Evolutionary conservation across 2,329 filamentous ascomycete species (phyloP), one percentile per base, ranked within the genome.

Genomic region (Paracoccidioides brasiliensis): DNA sequence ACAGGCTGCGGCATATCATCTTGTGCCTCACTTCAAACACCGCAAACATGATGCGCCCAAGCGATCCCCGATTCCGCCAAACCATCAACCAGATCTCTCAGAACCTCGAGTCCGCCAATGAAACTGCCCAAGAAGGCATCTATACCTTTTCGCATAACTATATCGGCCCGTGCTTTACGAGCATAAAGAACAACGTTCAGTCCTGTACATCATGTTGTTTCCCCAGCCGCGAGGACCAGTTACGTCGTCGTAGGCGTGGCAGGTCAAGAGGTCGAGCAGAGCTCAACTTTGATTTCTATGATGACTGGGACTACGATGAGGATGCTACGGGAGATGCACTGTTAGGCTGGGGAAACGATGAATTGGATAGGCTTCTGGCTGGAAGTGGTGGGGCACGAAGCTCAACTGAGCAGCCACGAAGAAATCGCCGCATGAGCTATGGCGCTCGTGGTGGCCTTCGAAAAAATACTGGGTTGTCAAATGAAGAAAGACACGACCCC

Each of bases 251-350:
- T 58, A 83, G 89, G 64, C 80, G 85, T 40, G 72, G 71, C 15
- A 72, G 77, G 28, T 71, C 73, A 55, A 69, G 75, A 58, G 82
- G 81, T 2, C 72, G 82, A 53, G 86, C 90, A 33, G 90, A 96
- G 71, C 81, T 86, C 64, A 90, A 82, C 65, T 97, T 97, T 68
- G 91, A 96, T 70, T 97, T 97, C 69, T 97, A 97, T 74, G 91
- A 96, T 70, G 91, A 96, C 70, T 97, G 91, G 91, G 89, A 95
- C 58, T 77, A 80, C 48, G 78, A 82, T 55, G 79, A 82, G 56
- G 64, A 58, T 43, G 56, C 59, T 4, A 59, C 62, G 35, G 78
- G 80, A 52, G 76, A 75, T 38, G 79, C 83, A 0, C 69, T 91
- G 50, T 73, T 90, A 53, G 84, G 82, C 48, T 95, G 89, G 87